Evolutionary conservation across 139 green algal genomes (phyloP), one percentile per base, ranked within the genome.

Genomic region (Asterochloris erici): DNA sequence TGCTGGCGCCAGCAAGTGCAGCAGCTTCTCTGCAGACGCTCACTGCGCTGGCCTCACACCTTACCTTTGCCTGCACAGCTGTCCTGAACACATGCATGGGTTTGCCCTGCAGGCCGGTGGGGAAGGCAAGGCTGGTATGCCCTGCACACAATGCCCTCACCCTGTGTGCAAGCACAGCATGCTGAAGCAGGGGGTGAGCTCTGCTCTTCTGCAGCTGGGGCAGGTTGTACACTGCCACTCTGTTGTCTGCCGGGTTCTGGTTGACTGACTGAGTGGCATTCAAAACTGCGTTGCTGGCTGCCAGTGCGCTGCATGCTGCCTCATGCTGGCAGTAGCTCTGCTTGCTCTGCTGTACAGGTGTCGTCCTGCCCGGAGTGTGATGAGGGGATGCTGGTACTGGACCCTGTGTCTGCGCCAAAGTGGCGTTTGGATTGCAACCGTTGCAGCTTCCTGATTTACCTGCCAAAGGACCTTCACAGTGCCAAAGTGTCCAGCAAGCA

Each of bases 391-490:
- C 82, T 98, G 68, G 88, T 98, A 68, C 87, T 98, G 69, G 95
- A 98, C 85, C 93, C 95, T 0, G 90, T 97, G 15, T 88, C 84
- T 11, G 90, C 86, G 4, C 93, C 94, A 21, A 89, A 88, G 54
- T 97, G 93, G 93, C 88, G 93, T 1, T 73, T 98, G 29, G 89
- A 96, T 80, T 98, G 95, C 91, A 96, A 91, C 80, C 82, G 82
- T 60, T 98, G 94, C 88, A 89, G 83, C 88, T 96, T 96, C 84
- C 74, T 98, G 10, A 88, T 98, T 24, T 95, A 95, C 77, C 87
- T 98, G 28, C 91, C 93, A 0, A 70, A 88, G 64, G 87, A 93
- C 66, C 85, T 96, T 68, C 92, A 96, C 82, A 84, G 74, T 24
- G 92, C 77, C 12, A 92, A 91, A 75, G 80, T 95, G 15, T 70